A percentile compares a stretch with the other conserved stretches of the same genome.
Evolutionary conservation across 495 filamentous ascomycete species (phyloP).

Genomic region (Xylaria curta): DNA sequence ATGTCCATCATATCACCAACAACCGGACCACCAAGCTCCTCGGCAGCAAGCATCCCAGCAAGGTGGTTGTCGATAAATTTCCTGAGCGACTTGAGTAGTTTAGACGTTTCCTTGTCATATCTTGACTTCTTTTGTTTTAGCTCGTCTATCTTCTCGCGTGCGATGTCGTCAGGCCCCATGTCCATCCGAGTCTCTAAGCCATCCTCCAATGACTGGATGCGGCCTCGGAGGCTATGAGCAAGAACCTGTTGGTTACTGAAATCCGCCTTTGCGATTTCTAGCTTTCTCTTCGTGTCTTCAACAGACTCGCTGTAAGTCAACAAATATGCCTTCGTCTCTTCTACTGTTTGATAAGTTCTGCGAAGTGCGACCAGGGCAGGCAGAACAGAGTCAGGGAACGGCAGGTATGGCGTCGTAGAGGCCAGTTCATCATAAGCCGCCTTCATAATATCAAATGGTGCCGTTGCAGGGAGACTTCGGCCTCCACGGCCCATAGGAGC

Average conservation of each 20-base stretch:
- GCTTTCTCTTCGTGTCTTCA: constrained; percentile 56
- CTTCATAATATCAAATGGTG: constrained; percentile 62
- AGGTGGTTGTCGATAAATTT: constrained; percentile 77
- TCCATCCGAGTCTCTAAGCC: constrained; percentile 62
- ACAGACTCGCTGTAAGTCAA: constrained; percentile 60
- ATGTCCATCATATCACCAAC: constrained; percentile 76
- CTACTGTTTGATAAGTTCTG: constrained; percentile 65
- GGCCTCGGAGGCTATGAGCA: constrained; percentile 53
- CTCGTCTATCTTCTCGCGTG: constrained; percentile 62
- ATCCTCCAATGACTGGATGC: constrained; percentile 58
- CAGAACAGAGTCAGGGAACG: constrained; percentile 68
- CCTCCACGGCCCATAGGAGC: constrained; percentile 27
- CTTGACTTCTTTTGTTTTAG: constrained; percentile 62
- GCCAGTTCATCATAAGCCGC: constrained; percentile 68
- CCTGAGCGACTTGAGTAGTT: constrained; percentile 66
- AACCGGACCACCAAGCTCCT: constrained; percentile 84
- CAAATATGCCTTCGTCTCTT: constrained; percentile 67
- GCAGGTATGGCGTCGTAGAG: constrained; percentile 66
- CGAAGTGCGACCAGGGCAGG: constrained; percentile 74
- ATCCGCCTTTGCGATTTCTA: constrained; percentile 66
- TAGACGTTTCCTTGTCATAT: constrained; percentile 62
- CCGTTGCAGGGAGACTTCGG: constrained; percentile 32
- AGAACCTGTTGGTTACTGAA: constrained; percentile 70
- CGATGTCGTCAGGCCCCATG: constrained; percentile 62
- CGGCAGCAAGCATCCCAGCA: constrained; percentile 81